These are phyloP conservation scores for Yarrowia bubula DNA, from an alignment of 805 yeast species.

Conservation along the genomic window DNA sequence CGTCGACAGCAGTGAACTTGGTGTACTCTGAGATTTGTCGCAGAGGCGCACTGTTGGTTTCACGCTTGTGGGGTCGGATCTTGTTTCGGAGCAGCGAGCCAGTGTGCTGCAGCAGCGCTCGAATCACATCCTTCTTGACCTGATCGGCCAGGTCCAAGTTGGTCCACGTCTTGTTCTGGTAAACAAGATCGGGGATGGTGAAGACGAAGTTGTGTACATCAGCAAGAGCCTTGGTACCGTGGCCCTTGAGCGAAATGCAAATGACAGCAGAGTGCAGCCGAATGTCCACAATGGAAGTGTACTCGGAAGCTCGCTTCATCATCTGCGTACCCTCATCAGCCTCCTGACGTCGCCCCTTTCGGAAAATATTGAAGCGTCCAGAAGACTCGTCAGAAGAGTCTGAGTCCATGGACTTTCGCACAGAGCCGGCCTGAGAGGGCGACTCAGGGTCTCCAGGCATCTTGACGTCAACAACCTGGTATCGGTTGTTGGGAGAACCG, in stretches of 20 bases:
- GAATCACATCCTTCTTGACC: conserved; percentile 53
- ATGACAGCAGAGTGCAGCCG: conserved; percentile 52
- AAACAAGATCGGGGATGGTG: conserved; percentile 58
- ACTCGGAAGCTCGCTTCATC: conserved; percentile 72
- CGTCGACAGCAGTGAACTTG: conserved; percentile 37
- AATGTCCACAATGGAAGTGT: conserved; percentile 63
- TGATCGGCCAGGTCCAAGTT: conserved; percentile 61
- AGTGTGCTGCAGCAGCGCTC: conserved; percentile 46
- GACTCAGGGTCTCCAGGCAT: neutral
- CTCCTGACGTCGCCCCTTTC: conserved; percentile 15
- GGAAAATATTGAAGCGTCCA: conserved; percentile 17
- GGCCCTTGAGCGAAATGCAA: conserved; percentile 73
- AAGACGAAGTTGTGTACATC: conserved; percentile 75
- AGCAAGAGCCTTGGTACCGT: conserved; percentile 62
- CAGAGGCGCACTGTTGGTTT: conserved; percentile 32
- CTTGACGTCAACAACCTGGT: conserved; percentile 21
- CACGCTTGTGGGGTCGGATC: conserved; percentile 44
- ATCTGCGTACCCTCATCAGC: conserved; percentile 53
- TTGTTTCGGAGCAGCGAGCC: conserved; percentile 82
- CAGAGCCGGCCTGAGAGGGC: neutral
- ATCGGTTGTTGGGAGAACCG: neutral
- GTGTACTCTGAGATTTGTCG: conserved; percentile 41
- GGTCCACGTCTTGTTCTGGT: conserved; percentile 68
- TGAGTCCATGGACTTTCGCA: neutral
- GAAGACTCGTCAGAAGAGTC: conserved; percentile 8